phyloP scores from a whole-genome alignment of 768 basidiomycete species.

The Floccularia luteovirens region DNA sequence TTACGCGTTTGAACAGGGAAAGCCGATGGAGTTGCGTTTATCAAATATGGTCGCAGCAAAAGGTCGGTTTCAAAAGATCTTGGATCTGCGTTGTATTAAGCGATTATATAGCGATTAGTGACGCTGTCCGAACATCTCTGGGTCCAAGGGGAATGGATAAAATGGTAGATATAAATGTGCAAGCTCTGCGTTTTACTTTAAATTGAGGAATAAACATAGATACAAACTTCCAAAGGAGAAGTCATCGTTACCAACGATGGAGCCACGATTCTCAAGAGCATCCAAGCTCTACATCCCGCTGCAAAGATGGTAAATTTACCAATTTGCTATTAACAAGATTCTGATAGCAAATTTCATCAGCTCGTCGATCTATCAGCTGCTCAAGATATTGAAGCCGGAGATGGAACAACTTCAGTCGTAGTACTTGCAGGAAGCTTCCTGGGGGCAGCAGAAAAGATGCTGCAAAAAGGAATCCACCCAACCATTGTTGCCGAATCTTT shows the following conservation, averaged over 20 bases:
- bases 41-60: constrained; percentile 99
- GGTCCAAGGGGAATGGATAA: constrained; percentile 99
- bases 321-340: constrained; percentile 2
- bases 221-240: constrained; percentile 94
- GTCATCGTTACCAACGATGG: constrained; percentile 99
- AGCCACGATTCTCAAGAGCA: constrained; percentile 92
- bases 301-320: constrained; percentile 81
- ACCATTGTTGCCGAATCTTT: constrained; percentile 97
- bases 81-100: constrained; percentile 7
- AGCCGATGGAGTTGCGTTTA: constrained; percentile 95
- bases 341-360: constrained; percentile 29
- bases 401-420: constrained; percentile 97
- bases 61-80: constrained; percentile 33
- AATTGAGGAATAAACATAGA: constrained; percentile 37
- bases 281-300: constrained; percentile 95
- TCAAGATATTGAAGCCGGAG: constrained; percentile 97
- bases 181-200: constrained; percentile 5
- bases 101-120: constrained; percentile 72
- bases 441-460: constrained; percentile 93
- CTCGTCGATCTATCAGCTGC: constrained; percentile 96
- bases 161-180: constrained; percentile 58
- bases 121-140: constrained; percentile 93
- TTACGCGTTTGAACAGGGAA: constrained; percentile 55
- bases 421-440: constrained; percentile 92
- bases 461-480: constrained; percentile 95